Percentiles rank a stretch among this genome's conserved stretches.
These are phyloP conservation scores for Primulina eburnea DNA, from an alignment of 257 asterid genomes.

Conservation along the genomic window DNA sequence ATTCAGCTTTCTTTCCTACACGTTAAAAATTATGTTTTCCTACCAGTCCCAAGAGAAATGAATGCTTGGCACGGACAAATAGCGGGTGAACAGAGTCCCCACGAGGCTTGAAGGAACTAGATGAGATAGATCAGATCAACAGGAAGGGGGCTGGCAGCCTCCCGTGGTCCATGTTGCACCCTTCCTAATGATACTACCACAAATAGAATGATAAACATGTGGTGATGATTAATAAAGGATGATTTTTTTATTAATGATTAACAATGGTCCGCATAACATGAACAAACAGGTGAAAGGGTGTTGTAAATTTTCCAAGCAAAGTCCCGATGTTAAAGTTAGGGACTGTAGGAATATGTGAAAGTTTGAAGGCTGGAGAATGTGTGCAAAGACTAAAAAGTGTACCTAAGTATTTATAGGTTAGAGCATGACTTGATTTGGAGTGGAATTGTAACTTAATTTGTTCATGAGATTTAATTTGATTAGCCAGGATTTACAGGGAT, in stretches of 20 bases:
- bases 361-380: not conserved
- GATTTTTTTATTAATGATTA: no score
- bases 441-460: not conserved
- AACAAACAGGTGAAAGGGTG: not conserved
- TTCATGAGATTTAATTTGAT: not conserved
- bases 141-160: no score
- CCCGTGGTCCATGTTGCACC: no score
- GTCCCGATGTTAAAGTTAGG: not conserved
- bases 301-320: not conserved
- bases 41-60: no score
- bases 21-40: no score
- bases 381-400: not conserved
- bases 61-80: no score
- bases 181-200: not conserved
- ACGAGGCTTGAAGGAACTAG: no score
- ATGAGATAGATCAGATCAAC: no score
- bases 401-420: not conserved
- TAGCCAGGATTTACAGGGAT: not conserved
- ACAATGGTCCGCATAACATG: not conserved
- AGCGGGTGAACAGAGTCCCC: no score
- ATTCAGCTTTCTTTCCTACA: no score
- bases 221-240: not conserved
- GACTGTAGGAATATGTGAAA: not conserved
- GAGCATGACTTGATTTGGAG: not conserved
- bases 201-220: not conserved